A percentile compares a stretch with the other conserved stretches of the same genome.
Conservation (phyloP, 2,329 filamentous ascomycete genomes). For the Talaromyces sp. region DNA sequence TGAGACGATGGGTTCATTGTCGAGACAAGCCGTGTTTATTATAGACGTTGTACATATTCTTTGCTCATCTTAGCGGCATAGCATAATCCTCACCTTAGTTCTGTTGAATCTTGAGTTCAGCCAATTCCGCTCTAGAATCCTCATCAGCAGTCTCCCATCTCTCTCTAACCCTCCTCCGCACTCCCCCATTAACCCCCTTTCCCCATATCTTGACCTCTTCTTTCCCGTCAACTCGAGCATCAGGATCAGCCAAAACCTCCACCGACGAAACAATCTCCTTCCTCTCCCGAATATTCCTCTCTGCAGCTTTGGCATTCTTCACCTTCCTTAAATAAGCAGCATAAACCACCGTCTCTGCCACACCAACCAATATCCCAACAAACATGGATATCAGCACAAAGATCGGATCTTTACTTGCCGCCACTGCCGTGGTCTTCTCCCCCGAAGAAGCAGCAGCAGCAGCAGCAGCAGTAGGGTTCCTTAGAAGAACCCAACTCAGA, state of each 20-base stretch:
- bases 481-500: conserved; percentile 16
- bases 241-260: not conserved
- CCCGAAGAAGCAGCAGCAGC: too few relatives aligned
- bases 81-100: not conserved
- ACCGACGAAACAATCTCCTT: conserved; percentile 29
- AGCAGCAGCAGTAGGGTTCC: too few relatives aligned
- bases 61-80: not conserved
- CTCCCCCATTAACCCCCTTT: conserved; percentile 35
- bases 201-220: conserved; percentile 41
- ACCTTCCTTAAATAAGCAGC: conserved; percentile 44
- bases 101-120: too few relatives aligned
- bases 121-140: not conserved
- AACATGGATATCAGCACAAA: conserved; percentile 39
- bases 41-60: not conserved
- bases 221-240: conserved; percentile 16
- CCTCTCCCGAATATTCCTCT: conserved; percentile 35
- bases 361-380: conserved; percentile 39
- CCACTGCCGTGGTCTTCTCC: not conserved
- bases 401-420: conserved; percentile 23
- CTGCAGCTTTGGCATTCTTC: conserved; percentile 33
- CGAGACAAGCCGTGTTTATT: not conserved
- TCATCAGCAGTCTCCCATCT: conserved; percentile 25
- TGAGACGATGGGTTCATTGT: not conserved
- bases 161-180: conserved; percentile 37
- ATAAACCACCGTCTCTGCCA: conserved; percentile 46